phyloP scores from a whole-genome alignment of 257 asterid species.

The Solanum clarkiae region DNA sequence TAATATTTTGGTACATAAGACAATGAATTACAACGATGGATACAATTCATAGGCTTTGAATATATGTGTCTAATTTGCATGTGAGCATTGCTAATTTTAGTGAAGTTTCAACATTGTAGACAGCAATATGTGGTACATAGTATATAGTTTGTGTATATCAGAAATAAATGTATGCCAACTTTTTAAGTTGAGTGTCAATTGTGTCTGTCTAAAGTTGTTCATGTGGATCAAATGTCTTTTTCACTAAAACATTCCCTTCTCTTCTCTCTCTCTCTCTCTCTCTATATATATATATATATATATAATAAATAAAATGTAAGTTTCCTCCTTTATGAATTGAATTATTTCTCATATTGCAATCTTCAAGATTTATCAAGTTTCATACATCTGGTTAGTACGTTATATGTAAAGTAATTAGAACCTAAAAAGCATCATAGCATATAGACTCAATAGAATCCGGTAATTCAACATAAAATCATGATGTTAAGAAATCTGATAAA shows the following conservation, averaged over 20 bases:
- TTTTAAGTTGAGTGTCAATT: constrained; percentile 11
- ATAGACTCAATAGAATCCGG: neutral
- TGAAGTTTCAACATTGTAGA: neutral
- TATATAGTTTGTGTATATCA: neutral
- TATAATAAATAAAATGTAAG: neutral
- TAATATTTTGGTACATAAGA: neutral
- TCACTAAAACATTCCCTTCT: constrained; percentile 5
- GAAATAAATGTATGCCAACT: constrained; percentile 4
- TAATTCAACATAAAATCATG: too few relatives aligned
- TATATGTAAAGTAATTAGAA: neutral
- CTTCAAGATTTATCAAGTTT: neutral
- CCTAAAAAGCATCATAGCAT: neutral
- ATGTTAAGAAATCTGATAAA: neutral
- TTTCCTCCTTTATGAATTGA: neutral
- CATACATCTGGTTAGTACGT: neutral
- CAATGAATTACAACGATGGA: neutral
- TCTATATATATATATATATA: neutral
- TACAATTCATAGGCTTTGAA: neutral
- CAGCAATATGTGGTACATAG: neutral
- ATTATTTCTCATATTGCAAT: neutral
- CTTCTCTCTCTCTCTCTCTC: too few relatives aligned
- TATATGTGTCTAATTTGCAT: neutral
- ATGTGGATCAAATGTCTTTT: constrained; percentile 10
- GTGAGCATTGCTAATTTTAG: neutral
- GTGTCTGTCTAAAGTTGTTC: constrained; percentile 6